A percentile compares a stretch with the other conserved stretches of the same genome.
Evolutionary conservation across 1,284 basidiomycete species (phyloP).

Genomic region (Schizopora paradoxa): DNA sequence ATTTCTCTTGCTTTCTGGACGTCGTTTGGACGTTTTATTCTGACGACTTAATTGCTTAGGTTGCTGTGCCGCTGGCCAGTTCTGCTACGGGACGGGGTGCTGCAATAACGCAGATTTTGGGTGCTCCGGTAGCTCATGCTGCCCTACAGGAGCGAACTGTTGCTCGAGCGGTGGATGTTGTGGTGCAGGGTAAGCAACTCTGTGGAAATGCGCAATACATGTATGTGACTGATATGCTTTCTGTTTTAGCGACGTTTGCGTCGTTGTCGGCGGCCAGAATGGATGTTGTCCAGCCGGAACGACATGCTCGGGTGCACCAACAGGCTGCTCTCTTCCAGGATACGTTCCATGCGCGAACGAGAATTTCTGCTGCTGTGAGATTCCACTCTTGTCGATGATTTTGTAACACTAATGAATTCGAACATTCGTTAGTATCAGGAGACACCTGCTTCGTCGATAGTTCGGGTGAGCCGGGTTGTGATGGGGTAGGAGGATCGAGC

Average conservation of each 20-base stretch:
- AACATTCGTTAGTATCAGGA: not conserved
- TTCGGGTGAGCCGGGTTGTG: not conserved
- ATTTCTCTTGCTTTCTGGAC: not conserved
- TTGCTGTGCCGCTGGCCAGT: not conserved
- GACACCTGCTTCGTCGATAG: not conserved
- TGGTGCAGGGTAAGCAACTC: not conserved
- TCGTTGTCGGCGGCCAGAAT: not conserved
- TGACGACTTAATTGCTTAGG: not conserved
- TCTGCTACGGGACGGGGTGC: constrained; percentile 1
- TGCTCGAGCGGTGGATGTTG: not conserved
- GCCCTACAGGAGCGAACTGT: not conserved
- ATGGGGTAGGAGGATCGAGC: not conserved
- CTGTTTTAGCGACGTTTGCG: not conserved
- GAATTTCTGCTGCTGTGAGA: not conserved
- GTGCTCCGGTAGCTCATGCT: not conserved
- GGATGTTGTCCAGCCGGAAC: not conserved
- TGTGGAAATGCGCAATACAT: not conserved
- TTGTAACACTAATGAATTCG: not conserved
- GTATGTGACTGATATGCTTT: not conserved
- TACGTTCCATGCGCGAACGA: not conserved
- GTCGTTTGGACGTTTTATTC: not conserved
- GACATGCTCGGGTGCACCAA: not conserved
- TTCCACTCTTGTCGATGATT: not conserved
- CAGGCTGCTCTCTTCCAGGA: not conserved
- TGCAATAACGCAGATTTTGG: not conserved